Evolutionary conservation across 805 yeast species (phyloP).

Genomic region (Saturnispora dispora): DNA sequence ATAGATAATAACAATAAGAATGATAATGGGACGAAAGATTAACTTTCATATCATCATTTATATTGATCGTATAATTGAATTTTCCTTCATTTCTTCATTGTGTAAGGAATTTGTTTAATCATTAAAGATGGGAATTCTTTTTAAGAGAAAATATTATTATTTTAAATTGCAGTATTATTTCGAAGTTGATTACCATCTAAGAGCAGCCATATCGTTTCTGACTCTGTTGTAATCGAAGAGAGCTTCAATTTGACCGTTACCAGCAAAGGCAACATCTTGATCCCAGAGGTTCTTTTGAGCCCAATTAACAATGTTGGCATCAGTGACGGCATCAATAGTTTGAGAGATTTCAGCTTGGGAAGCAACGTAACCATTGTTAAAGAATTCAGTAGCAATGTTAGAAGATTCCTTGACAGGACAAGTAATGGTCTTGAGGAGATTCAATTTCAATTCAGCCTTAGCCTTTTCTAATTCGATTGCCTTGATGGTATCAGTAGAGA

Average conservation of each 20-base stretch:
- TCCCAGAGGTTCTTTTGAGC: constrained; percentile 73
- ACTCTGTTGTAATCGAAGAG: constrained; percentile 76
- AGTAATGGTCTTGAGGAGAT: constrained; percentile 39
- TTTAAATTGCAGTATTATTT: background rate
- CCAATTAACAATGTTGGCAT: constrained; percentile 58
- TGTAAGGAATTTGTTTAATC: background rate
- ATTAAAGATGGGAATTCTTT: background rate
- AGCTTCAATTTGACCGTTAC: constrained; percentile 80
- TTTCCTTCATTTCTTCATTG: background rate
- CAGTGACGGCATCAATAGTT: constrained; percentile 54
- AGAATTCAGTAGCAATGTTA: constrained; percentile 45
- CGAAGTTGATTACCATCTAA: constrained; percentile 52
- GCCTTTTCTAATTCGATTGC: constrained; percentile 74
- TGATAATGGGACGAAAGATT: background rate
- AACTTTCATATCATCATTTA: background rate
- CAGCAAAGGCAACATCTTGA: constrained; percentile 75
- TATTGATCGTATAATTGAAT: background rate
- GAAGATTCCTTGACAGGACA: constrained; percentile 36
- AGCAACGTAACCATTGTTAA: constrained; percentile 53
- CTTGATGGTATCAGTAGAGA: constrained; percentile 57
- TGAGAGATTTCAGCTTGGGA: constrained; percentile 51
- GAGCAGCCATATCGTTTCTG: constrained; percentile 83
- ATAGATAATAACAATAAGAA: background rate
- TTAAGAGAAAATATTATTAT: background rate
- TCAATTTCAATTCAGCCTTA: constrained; percentile 61